Evolutionary conservation across 2,329 filamentous ascomycete genomes (phyloP).

Genomic region (Biscogniauxia mediterranea): DNA sequence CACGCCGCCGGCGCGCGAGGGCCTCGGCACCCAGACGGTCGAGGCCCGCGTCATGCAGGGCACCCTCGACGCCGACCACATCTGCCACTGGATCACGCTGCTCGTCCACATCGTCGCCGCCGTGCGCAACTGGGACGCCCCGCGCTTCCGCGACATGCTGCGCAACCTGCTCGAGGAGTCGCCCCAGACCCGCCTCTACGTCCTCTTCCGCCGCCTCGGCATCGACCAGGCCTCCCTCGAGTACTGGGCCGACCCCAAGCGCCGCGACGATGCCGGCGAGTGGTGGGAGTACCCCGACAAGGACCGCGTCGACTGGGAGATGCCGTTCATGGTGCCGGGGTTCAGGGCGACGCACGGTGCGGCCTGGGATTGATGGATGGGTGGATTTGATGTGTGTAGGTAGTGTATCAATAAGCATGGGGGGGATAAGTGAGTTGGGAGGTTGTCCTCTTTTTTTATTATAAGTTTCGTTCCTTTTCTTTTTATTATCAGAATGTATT

Average conservation of each 20-base stretch:
- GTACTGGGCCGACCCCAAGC: conserved; percentile 12
- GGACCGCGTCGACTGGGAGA: conserved; percentile 20
- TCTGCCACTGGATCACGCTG: conserved; percentile 22
- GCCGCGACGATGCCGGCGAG: not conserved
- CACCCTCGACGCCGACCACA: conserved; percentile 23
- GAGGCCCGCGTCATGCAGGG: conserved; percentile 21
- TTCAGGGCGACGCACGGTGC: conserved; percentile 18
- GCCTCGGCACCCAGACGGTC: conserved; percentile 3
- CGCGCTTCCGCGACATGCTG: conserved; percentile 1
- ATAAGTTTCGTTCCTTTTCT: too few relatives aligned
- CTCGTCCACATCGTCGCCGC: conserved; percentile 9
- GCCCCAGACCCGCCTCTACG: not conserved
- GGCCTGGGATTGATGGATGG: conserved; percentile 10
- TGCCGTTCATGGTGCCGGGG: conserved; percentile 13
- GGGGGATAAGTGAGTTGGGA: not conserved
- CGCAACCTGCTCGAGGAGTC: not conserved
- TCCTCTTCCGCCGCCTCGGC: conserved; percentile 11
- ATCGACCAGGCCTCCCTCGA: conserved; percentile 2
- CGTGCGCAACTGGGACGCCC: conserved; percentile 4
- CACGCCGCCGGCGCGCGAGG: not conserved
- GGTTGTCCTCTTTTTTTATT: not conserved
- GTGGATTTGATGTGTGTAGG: too few relatives aligned
- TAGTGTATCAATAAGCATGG: too few relatives aligned
- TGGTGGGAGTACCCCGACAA: conserved; percentile 22
- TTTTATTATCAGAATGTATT: too few relatives aligned